Evolutionary conservation across 129 eudicot species (phyloP).

Genomic region (Lonicera japonica): DNA sequence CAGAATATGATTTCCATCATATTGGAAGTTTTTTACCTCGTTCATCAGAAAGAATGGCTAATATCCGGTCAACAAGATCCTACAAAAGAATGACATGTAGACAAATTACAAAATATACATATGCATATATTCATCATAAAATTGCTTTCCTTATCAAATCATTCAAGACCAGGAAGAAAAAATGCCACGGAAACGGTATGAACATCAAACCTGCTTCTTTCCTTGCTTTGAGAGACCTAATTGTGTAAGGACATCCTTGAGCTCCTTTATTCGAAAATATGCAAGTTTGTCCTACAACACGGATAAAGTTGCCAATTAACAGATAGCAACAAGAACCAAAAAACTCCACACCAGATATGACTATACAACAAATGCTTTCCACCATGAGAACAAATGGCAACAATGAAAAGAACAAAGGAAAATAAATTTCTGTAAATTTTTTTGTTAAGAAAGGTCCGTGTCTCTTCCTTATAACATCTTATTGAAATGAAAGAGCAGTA

Average conservation of each 20-base stretch:
- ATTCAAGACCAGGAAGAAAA: no score
- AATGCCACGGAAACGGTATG: not conserved
- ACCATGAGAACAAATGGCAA: constrained; percentile 1
- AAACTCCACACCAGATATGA: not conserved
- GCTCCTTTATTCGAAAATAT: constrained; percentile 92
- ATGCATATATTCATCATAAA: not conserved
- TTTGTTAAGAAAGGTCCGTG: no score
- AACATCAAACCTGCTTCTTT: constrained; percentile 77
- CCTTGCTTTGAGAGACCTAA: constrained; percentile 97
- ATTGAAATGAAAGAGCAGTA: no score
- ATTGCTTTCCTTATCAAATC: no score
- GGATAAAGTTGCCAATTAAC: constrained; percentile 6
- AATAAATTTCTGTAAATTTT: not conserved
- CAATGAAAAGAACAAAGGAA: not conserved
- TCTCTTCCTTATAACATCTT: no score
- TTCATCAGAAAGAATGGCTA: constrained; percentile 72
- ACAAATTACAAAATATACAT: not conserved
- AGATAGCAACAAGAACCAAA: not conserved
- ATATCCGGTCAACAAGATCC: constrained; percentile 93
- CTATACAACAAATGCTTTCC: not conserved
- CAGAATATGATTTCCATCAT: not conserved
- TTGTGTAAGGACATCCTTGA: constrained; percentile 82
- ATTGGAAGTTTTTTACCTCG: constrained; percentile 45
- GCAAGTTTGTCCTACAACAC: constrained; percentile 69
- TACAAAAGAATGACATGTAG: constrained; percentile 23